Base-by-base conservation (phyloP, 2,329 filamentous ascomycete genomes). In the Aspergillus latus region DNA sequence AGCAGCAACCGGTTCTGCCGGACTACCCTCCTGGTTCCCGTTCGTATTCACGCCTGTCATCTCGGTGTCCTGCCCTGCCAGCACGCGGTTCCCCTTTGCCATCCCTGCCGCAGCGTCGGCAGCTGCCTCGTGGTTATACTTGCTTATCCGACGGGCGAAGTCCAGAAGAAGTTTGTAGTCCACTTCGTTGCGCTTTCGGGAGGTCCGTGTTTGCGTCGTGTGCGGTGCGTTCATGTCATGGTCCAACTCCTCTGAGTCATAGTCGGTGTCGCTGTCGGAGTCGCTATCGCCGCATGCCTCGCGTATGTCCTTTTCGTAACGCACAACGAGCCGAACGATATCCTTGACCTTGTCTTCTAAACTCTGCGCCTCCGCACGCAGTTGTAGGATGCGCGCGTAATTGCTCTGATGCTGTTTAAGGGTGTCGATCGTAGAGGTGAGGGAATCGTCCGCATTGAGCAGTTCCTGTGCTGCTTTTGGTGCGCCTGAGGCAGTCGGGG, bases 131-230 rank as follows among this genome's bases (percentile, higher is more conserved):
- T 72, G 70, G 52, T 79, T 78, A 57, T 78, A 78, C 62, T 76
- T 77, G 66, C 76, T 78, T 45, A 79, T 78, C 16, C 76, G 67
- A 4, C 76, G 71, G 3, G 77, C 76, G 50, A 79, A 79, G 30
- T 76, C 71, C 11, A 79, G 65, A 0, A 79, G 68, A 2, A 77
- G 62, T 36, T 68, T 68, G 58, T 78, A 79, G 40, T 78, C 76
- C 7, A 79, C 70, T 45, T 76, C 73, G 16, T 70, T 70, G 11
- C 58, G 65, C n/a, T 32, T 64, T 28, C 26, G 26, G 26, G 26
- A 28, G 26, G 26, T 28, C n/a, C 59, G 63, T 2, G 61, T 5
- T 13, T 28, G 10, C n/a, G 32, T 5, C 21, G 30, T 43, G 52
- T 16, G 65, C 62, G 32, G 11, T 10, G 55, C 56, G 1, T 62